A percentile compares a stretch with the other conserved stretches of the same genome.
Conservation (phyloP, 139 green algal species). For the Chlamydomonas sphaeroides region DNA sequence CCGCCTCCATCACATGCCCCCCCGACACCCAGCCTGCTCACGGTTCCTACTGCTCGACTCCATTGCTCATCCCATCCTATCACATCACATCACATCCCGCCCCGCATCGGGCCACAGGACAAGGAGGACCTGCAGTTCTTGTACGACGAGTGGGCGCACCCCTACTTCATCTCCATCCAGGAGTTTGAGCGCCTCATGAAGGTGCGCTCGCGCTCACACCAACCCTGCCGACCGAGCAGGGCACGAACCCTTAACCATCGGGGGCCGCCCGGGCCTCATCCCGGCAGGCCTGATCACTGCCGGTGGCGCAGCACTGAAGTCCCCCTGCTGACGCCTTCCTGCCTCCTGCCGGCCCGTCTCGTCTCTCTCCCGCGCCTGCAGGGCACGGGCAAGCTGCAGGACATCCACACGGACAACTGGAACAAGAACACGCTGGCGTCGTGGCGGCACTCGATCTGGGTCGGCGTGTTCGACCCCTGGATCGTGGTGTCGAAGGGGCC, state of each 20-base stretch:
- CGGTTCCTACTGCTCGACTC: no score
- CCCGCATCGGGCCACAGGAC: slow-evolving; percentile 74
- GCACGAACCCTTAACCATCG: no score
- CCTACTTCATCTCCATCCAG: slow-evolving; percentile 94
- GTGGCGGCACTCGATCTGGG: slow-evolving; percentile 96
- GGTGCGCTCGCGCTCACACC: slow-evolving; percentile 55
- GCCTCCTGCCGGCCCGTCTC: no score
- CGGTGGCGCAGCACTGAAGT: no score
- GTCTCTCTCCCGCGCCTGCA: slow-evolving; percentile 33
- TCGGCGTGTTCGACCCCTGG: slow-evolving; percentile 94
- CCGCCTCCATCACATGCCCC: no score
- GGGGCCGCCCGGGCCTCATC: no score
- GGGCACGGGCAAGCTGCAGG: slow-evolving; percentile 70
- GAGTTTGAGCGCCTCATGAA: slow-evolving; percentile 90
- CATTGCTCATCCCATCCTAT: no score
- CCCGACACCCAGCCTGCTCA: no score
- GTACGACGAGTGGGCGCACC: slow-evolving; percentile 94
- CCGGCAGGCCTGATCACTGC: no score
- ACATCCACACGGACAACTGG: slow-evolving; percentile 82
- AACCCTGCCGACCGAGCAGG: no score
- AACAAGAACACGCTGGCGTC: slow-evolving; percentile 82
- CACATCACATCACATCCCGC: no score
- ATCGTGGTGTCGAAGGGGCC: slow-evolving; percentile 87
- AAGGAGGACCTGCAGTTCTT: slow-evolving; percentile 88
- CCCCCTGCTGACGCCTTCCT: no score